Evolutionary conservation across 139 green algal genomes (phyloP).

Genomic region (Micractinium conductrix): DNA sequence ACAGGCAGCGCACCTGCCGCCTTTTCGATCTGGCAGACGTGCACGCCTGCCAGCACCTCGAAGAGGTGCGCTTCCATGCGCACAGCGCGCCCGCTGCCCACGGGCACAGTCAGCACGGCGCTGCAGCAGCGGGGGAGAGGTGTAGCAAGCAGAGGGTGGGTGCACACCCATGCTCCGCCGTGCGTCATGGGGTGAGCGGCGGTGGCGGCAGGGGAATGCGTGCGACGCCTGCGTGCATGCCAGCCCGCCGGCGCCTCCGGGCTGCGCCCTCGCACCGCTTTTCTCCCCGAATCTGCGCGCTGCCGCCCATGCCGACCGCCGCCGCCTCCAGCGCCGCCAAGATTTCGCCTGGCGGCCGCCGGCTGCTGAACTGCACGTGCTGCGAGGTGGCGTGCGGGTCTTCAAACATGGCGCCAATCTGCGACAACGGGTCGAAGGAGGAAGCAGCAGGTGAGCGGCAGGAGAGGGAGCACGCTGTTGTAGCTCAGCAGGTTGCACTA

Average conservation of each 20-base stretch:
- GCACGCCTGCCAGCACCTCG: conserved; percentile 39
- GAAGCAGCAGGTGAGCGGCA: not conserved
- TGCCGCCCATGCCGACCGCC: conserved; percentile 26
- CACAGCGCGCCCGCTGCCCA: conserved; percentile 11
- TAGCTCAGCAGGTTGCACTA: not conserved
- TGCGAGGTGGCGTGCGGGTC: conserved; percentile 7
- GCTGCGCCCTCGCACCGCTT: not conserved
- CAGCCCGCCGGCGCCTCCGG: too few relatives aligned
- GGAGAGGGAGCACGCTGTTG: not conserved
- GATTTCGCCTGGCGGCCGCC: conserved; percentile 4
- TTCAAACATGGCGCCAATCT: conserved; percentile 41
- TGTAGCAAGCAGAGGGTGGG: too few relatives aligned
- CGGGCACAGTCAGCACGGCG: conserved; percentile 1
- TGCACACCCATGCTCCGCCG: not conserved
- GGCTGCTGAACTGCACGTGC: conserved; percentile 50
- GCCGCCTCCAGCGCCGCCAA: conserved; percentile 11
- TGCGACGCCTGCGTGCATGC: too few relatives aligned
- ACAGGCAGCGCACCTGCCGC: conserved; percentile 10
- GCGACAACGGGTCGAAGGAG: not conserved
- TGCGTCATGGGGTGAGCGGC: too few relatives aligned
- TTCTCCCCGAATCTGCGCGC: not conserved
- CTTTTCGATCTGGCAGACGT: conserved; percentile 41
- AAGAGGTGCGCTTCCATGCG: conserved; percentile 20
- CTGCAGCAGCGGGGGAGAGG: not conserved
- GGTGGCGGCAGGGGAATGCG: too few relatives aligned